Percentiles rank a stretch among this genome's conserved stretches.
These are phyloP conservation scores for Capronia americana DNA, from an alignment of 2,329 filamentous ascomycete species.

Conservation along the genomic window DNA sequence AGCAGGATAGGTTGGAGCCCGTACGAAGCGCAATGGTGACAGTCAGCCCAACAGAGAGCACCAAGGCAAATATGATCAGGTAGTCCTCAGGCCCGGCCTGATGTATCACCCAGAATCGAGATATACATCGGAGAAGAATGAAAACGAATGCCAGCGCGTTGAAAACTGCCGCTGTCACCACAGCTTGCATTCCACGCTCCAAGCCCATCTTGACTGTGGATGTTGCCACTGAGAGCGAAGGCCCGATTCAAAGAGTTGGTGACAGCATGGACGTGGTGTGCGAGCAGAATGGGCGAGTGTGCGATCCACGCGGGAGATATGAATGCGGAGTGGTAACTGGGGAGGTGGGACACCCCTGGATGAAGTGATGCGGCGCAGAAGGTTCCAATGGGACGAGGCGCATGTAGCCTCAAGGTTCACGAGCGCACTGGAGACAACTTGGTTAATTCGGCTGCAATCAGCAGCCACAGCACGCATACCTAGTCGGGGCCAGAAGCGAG, in stretches of 20 bases:
- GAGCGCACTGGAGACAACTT: neutral
- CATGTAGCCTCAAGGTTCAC: neutral
- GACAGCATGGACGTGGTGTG: slow-evolving; percentile 1
- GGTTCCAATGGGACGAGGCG: neutral
- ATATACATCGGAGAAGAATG: slow-evolving; percentile 29
- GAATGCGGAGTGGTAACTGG: neutral
- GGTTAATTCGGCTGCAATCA: neutral
- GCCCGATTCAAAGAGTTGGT: neutral
- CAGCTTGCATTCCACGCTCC: slow-evolving; percentile 32
- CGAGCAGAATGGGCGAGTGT: neutral
- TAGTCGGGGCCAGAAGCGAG: neutral
- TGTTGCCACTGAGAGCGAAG: neutral
- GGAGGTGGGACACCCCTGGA: neutral
- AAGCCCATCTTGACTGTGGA: slow-evolving; percentile 21
- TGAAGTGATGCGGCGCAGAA: neutral
- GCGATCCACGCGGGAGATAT: neutral
- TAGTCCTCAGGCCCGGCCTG: slow-evolving; percentile 30
- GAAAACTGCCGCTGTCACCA: slow-evolving; percentile 30
- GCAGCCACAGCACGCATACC: neutral
- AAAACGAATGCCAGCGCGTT: slow-evolving; percentile 29
- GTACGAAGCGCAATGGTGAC: slow-evolving; percentile 29
- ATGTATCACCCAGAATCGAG: slow-evolving; percentile 28
- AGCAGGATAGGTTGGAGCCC: neutral
- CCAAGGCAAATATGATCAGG: slow-evolving; percentile 28
- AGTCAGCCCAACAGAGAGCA: slow-evolving; percentile 28